Percentiles rank a stretch among this genome's conserved stretches.
phyloP scores from a whole-genome alignment of 2,329 filamentous ascomycete species.

The Amauroascus verrucosus region DNA sequence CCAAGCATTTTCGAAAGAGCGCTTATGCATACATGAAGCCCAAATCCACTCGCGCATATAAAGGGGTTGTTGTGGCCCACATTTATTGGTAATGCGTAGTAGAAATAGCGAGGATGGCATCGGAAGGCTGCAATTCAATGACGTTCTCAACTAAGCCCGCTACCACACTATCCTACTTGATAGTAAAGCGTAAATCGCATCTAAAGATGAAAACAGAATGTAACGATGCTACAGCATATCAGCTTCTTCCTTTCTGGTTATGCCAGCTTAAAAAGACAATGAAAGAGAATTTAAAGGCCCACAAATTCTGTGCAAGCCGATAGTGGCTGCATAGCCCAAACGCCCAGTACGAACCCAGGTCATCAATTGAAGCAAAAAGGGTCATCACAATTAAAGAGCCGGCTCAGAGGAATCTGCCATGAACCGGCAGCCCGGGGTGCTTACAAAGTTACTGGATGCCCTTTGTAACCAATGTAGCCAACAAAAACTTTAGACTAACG shows the following conservation, averaged over 20 bases:
- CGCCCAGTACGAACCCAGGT: constrained; percentile 6
- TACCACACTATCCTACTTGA: neutral
- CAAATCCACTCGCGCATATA: neutral
- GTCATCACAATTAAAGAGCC: neutral
- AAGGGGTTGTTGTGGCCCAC: neutral
- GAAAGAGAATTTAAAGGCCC: neutral
- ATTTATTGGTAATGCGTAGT: too few relatives aligned
- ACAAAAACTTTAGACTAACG: neutral
- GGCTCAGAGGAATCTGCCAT: neutral
- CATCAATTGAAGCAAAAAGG: neutral
- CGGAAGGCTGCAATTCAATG: neutral
- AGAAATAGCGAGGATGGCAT: too few relatives aligned
- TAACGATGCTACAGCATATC: neutral
- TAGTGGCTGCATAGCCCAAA: constrained; percentile 4
- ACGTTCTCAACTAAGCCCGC: neutral
- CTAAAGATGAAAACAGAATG: neutral
- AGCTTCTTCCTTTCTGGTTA: neutral
- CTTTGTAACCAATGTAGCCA: neutral
- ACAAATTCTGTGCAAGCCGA: neutral
- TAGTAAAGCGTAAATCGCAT: neutral
- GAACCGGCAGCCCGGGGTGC: neutral
- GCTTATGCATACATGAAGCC: neutral
- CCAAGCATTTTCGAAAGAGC: too few relatives aligned
- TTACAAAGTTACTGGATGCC: neutral
- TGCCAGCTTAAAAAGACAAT: neutral